Evolutionary conservation across 192 early-diverging fungal species (phyloP), one percentile per base, ranked within the genome.

Genomic region (Coemansia sp.): DNA sequence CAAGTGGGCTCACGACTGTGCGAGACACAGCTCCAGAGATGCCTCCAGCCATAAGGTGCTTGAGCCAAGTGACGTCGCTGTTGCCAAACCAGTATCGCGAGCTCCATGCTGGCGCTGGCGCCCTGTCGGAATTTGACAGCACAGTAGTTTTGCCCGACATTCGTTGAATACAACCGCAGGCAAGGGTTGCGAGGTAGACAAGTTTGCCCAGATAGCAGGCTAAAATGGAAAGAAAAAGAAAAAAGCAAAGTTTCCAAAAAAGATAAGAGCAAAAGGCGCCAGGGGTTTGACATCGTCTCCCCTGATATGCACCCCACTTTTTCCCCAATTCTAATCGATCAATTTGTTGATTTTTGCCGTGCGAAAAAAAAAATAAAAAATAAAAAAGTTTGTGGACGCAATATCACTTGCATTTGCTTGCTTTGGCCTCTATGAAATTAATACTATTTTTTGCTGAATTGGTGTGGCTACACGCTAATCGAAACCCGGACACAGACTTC

Each of bases 1-100:
- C 91, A 35, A 93, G 73, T 39, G 91, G 91, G 68, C 88, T 91
- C 52, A 93, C 91, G 6, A 87, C 89, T 1, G 91, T 93, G 41
- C 91, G 84, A 65, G 89, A 90, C 33, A 90, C 87, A 0, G 89
- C 91, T 37, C 91, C 91, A 10, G 91, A 90, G 20, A 88, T 79
- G 38, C 91, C 91, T 28, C 91, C 91, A 0, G 91, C 90, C 58
- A 90, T 74, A 68, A 93, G 67, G 64, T 93, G 88, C 71, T 90
- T 93, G 60, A 88, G 71, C 59, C 88, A 87, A 43, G 88, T 88
- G 14, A 86, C 72, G 26, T 81, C 78, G 63, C 52, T 50, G 64
- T 74, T 57, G 62, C 80, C 80, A 57, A 83, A 83, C 80, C 80
- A 83, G 64, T 83, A 78, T 20, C 80, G 71, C 39, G 80, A 83